Conservation (phyloP, 352 stramenopile species). For the Pythium aphanidermatum region DNA sequence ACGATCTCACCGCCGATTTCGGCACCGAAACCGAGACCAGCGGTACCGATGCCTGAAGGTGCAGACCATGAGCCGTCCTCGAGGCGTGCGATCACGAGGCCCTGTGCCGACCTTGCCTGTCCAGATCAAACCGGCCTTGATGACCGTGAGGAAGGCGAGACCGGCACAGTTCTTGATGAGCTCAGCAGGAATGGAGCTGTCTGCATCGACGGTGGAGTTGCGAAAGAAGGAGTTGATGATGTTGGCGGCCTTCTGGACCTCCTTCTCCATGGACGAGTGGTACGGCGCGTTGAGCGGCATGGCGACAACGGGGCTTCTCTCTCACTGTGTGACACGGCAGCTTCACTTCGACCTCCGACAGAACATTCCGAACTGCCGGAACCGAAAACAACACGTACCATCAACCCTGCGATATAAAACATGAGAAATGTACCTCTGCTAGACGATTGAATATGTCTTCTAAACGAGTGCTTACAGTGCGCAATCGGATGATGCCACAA, state of each 20-base stretch:
- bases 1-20: conserved; percentile 84
- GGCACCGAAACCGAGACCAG: conserved; percentile 72
- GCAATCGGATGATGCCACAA: neutral
- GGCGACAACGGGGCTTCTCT: neutral
- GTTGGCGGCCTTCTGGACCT: conserved; percentile 71
- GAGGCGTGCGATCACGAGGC: conserved; percentile 73
- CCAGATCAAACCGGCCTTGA: conserved; percentile 83
- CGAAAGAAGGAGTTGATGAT: conserved; percentile 84
- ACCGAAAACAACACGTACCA: no score
- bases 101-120: conserved; percentile 80
- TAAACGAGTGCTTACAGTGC: no score
- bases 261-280: conserved; percentile 85
- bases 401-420: neutral
- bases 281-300: conserved; percentile 86
- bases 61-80: conserved; percentile 80
- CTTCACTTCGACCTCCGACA: conserved; percentile 3
- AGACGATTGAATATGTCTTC: no score
- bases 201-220: conserved; percentile 58
- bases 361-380: neutral
- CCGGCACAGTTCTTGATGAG: conserved; percentile 71
- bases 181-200: conserved; percentile 74
- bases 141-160: conserved; percentile 80
- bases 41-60: conserved; percentile 76
- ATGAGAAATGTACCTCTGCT: no score
- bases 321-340: conserved; percentile 7